Conservation (phyloP, 1,284 basidiomycete genomes). For the Apiotrichum porosum region DNA sequence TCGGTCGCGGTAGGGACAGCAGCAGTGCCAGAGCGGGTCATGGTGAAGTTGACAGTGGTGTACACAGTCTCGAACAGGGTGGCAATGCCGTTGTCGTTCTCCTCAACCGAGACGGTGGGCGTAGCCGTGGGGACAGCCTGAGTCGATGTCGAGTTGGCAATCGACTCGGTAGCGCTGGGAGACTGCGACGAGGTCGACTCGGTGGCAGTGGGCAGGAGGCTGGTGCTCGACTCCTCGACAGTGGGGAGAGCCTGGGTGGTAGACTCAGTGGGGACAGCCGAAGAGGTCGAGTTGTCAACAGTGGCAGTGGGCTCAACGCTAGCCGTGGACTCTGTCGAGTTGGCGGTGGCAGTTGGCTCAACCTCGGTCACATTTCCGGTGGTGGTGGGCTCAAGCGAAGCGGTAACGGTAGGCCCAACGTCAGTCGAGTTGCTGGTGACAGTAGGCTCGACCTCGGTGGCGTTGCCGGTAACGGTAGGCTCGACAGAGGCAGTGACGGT, state of each 20-base stretch:
- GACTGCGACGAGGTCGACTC: neutral
- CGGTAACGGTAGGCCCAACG: neutral
- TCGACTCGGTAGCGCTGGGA: slow-evolving; percentile 4
- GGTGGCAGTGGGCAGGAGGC: neutral
- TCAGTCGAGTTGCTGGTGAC: too few species aligned
- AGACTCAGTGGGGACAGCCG: too few species aligned
- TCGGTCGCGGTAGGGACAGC: neutral
- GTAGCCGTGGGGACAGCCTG: too few species aligned
- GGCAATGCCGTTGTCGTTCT: slow-evolving; percentile 36
- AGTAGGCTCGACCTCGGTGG: too few species aligned
- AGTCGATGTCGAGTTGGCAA: slow-evolving; percentile 2
- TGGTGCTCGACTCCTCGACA: too few species aligned
- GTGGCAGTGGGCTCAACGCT: too few species aligned
- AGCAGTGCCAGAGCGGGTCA: slow-evolving; percentile 9
- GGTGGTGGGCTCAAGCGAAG: neutral
- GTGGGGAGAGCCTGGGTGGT: too few species aligned
- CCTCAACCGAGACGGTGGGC: slow-evolving; percentile 14
- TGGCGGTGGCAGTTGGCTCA: neutral
- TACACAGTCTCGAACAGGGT: slow-evolving; percentile 33
- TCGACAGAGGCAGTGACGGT: neutral
- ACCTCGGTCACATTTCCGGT: neutral
- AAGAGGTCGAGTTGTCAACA: too few species aligned
- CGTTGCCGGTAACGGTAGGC: too few species aligned
- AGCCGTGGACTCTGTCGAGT: too few species aligned
- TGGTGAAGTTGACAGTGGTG: slow-evolving; percentile 34